These are phyloP conservation scores for Rachicladosporium sp. DNA, from an alignment of 2,329 filamentous ascomycete genomes.

Conservation along the genomic window DNA sequence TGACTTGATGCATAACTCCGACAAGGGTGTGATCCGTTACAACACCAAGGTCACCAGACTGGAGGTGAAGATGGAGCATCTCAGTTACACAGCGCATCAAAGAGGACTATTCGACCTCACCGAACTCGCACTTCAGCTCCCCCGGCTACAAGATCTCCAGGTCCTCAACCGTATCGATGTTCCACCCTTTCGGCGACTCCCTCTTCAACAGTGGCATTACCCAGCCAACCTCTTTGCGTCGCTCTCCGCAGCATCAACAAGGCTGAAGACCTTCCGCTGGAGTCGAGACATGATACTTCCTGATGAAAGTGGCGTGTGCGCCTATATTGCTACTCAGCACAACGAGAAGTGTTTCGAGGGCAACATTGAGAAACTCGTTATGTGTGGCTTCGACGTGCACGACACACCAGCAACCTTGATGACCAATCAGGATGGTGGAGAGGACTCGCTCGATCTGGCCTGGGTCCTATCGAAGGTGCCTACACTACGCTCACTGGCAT, in stretches of 20 bases:
- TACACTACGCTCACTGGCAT: slow-evolving; percentile 52
- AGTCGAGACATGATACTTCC: slow-evolving; percentile 24
- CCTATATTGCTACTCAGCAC: slow-evolving; percentile 24
- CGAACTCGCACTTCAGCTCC: slow-evolving; percentile 50
- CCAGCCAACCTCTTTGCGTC: slow-evolving; percentile 52
- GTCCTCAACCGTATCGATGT: slow-evolving; percentile 59
- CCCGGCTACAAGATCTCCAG: slow-evolving; percentile 56
- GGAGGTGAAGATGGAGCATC: slow-evolving; percentile 52
- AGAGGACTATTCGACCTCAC: slow-evolving; percentile 44
- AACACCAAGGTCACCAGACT: slow-evolving; percentile 58
- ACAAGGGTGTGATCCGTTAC: slow-evolving; percentile 42
- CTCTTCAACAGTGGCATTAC: slow-evolving; percentile 53
- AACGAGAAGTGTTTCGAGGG: slow-evolving; percentile 34
- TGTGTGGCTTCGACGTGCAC: slow-evolving; percentile 32
- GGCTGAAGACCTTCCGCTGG: slow-evolving; percentile 44
- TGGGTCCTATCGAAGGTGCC: slow-evolving; percentile 47
- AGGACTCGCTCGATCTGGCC: slow-evolving; percentile 28
- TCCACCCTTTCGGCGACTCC: slow-evolving; percentile 51
- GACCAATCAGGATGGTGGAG: slow-evolving; percentile 22
- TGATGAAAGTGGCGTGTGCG: slow-evolving; percentile 18
- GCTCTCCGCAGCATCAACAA: slow-evolving; percentile 38
- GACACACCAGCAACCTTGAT: slow-evolving; percentile 13
- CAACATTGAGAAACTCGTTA: slow-evolving; percentile 42
- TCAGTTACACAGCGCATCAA: slow-evolving; percentile 41
- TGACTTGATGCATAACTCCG: slow-evolving; percentile 15